Evolutionary conservation across 2,329 filamentous ascomycete species (phyloP).

Genomic region (Huntiella abstrusa): DNA sequence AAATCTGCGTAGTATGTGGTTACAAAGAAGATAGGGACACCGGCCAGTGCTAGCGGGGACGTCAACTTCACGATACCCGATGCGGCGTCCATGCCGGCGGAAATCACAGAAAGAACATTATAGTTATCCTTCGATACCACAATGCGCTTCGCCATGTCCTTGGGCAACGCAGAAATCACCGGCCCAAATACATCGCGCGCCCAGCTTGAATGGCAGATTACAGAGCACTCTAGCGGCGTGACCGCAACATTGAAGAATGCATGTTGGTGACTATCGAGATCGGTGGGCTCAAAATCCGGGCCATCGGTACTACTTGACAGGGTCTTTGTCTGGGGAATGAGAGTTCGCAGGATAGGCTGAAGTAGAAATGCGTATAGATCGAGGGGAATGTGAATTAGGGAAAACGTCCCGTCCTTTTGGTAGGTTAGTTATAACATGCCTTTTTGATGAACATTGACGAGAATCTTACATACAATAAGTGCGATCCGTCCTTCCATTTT

Average conservation of each 20-base stretch:
- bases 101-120: conserved; percentile 75
- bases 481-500: conserved; percentile 39
- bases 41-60: conserved; percentile 73
- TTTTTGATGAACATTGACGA: neutral
- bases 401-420: conserved; percentile 63
- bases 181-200: conserved; percentile 60
- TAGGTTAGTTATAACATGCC: neutral
- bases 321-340: conserved; percentile 45
- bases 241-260: conserved; percentile 86
- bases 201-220: conserved; percentile 67
- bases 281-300: conserved; percentile 6
- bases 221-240: conserved; percentile 78
- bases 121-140: conserved; percentile 70
- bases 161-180: conserved; percentile 43
- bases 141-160: conserved; percentile 32
- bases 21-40: conserved; percentile 95
- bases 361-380: conserved; percentile 60
- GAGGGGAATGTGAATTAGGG: conserved; percentile 77
- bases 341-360: conserved; percentile 68
- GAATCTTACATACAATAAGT: conserved; percentile 29
- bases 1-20: conserved; percentile 97
- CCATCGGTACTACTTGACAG: conserved; percentile 20
- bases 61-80: conserved; percentile 84
- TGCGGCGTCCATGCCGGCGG: conserved; percentile 76
- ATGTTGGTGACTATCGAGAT: conserved; percentile 31